Base-by-base conservation (phyloP, 1,139 yeast genomes). In the Suhomyces terraborum region DNA sequence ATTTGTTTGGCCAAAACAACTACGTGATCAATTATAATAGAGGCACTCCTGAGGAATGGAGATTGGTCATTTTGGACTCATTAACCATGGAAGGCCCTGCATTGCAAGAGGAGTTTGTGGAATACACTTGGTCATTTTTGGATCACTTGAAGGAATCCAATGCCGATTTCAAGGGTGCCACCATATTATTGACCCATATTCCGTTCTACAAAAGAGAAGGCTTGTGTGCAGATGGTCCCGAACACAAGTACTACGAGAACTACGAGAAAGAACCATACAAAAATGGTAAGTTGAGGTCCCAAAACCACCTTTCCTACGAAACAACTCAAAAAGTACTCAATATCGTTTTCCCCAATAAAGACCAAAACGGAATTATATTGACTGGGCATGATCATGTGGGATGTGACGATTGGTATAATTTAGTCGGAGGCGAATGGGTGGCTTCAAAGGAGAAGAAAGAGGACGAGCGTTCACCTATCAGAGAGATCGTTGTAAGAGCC, bases 311-410 rank as follows among this genome's bases (percentile, higher is more conserved):
- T 37, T 75, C 85, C 16, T 66, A 74, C 47, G 84, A 82, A 8
- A 75, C 85, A 0, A 67, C 91, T 2, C 84, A 84, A 55, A 69
- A 73, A 45, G 82, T 91, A 1, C 64, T 93, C 50, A 75, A 83
- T 51, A 73, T 82, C 14, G 73, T 87, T 8, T 91, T 91, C 59
- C 80, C 81, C 35, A 75, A 79, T 46, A 67, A 71, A 8, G 68
- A 69, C 45, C 78, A 80, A 47, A 76, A 81, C 22, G 98, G 98
- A 9, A 72, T 91, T 5, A 80, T 93, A 4, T 68, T 93, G 35
- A 88, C 96, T 0, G 98, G 99, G 0, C 98, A 93, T 63, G 99
- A 93, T 58, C 98, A 93, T 58, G 91, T 84, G 53, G 99, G 99
- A 1, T 94, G 98, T 59, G 84, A 82, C 53, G 79, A 77, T 36